Base-by-base conservation (phyloP, 306 rosid genomes). In the Acacia melanoxylon region DNA sequence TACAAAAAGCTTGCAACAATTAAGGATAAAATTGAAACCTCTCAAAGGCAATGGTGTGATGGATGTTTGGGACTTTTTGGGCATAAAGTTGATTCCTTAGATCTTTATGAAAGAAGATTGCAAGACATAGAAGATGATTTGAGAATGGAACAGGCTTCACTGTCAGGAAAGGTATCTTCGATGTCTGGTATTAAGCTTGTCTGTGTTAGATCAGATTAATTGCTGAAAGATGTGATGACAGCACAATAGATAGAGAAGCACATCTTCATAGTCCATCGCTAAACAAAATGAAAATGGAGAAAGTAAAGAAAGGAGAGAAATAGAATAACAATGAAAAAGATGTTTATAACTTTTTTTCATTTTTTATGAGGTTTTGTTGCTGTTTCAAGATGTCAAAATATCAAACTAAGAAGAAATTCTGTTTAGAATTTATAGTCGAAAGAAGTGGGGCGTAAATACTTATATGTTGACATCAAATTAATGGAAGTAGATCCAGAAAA, bases 31-130 rank as follows among this genome's bases (percentile, higher is more conserved):
- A 81, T 48, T 42, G 82, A 76, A 68, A 45, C 86, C 68, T 78
- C 84, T 78, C 84, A 85, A 83, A 85, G 88, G 85, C 85, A 81
- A 7, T 70, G 20, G 46, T 87, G 91, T 62, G 86, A 87, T 78
- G 98, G 97, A 59, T 89, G 62, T 74, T 81, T 84, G 76, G 96
- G 97, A 86, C 75, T 88, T 75, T 91, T 79, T 86, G 91, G 98
- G 70, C 85, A 56, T 5, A 92, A 86, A 84, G 88, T 84, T 80
- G 86, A 86, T 85, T 11, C 27, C 70, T 15, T 88, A 69, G 92
- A 88, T 84, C 86, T 83, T 79, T 89, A 82, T 69, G 92, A 90
- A 84, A 88, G 83, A 86, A 88, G 89, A 72, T 75, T 94, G 90
- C 91, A 85, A 72, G 85, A 85, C 70, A 27, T 92, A 81, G 93